Conservation (phyloP, 371 early-diverging fungal genomes). For the Haplosporangium sp. region DNA sequence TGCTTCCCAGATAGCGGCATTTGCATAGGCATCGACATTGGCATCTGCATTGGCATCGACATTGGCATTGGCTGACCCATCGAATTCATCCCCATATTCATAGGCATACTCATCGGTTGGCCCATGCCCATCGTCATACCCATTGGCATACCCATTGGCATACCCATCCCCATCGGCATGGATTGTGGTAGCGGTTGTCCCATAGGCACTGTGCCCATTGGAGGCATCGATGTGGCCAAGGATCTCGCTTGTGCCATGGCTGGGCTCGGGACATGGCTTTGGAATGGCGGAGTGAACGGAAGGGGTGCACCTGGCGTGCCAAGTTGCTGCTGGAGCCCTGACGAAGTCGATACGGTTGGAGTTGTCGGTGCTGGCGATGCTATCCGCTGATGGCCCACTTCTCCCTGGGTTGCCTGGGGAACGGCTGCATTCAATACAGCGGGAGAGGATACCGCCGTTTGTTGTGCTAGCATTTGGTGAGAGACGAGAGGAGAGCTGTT, state of each 20-base stretch:
- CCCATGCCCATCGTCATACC: conserved; percentile 20
- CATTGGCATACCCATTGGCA: conserved; percentile 17
- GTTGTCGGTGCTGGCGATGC: conserved; percentile 18
- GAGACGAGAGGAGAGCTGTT: conserved; percentile 36
- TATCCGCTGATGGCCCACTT: conserved; percentile 11
- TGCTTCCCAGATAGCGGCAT: conserved; percentile 31
- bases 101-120: conserved; percentile 30
- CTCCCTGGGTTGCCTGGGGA: conserved; percentile 8
- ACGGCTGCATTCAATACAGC: conserved; percentile 23
- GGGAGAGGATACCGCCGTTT: conserved; percentile 35
- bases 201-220: conserved; percentile 1
- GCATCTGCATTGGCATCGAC: conserved; percentile 34
- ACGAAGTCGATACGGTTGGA: neutral
- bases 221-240: neutral
- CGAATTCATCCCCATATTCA: conserved; percentile 13
- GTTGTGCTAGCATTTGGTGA: conserved; percentile 34
- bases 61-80: conserved; percentile 33
- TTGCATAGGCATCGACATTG: conserved; percentile 27
- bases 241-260: conserved; percentile 16
- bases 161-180: conserved; percentile 1
- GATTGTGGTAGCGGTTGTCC: conserved; percentile 5
- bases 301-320: conserved; percentile 6
- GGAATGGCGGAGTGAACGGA: conserved; percentile 20
- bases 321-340: neutral
- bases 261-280: conserved; percentile 18